These are phyloP conservation scores for Bigelowiella natans DNA, from an alignment of 78 protist genomes.

Conservation along the genomic window DNA sequence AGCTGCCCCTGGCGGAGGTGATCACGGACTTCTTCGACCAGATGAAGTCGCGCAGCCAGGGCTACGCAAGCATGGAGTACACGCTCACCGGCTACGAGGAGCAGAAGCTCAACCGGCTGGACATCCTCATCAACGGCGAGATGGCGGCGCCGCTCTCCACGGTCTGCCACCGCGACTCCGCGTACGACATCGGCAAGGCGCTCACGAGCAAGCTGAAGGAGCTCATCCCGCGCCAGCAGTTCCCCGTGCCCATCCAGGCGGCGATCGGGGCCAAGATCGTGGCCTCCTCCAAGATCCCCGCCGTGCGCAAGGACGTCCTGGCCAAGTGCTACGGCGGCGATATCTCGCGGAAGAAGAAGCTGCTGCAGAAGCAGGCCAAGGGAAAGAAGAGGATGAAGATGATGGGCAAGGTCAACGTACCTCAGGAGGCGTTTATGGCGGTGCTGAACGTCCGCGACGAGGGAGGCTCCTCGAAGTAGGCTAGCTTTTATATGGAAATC, in stretches of 20 bases:
- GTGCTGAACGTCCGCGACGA: conserved; percentile 16
- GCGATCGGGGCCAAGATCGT: conserved; percentile 23
- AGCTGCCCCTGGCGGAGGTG: conserved; percentile 39
- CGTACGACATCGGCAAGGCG: neutral
- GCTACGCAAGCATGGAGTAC: conserved; percentile 41
- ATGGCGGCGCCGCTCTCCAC: conserved; percentile 24
- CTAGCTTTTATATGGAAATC: too few species aligned
- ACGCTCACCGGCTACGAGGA: neutral
- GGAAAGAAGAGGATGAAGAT: conserved; percentile 46
- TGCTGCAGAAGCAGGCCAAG: conserved; percentile 35
- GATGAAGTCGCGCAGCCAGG: conserved; percentile 27
- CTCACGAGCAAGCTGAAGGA: conserved; percentile 18
- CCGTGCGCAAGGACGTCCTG: conserved; percentile 34
- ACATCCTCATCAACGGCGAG: conserved; percentile 28
- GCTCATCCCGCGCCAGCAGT: conserved; percentile 38
- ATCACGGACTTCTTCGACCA: conserved; percentile 43
- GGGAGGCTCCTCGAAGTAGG: neutral
- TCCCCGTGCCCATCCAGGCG: conserved; percentile 31
- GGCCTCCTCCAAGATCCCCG: conserved; percentile 7
- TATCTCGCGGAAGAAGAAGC: conserved; percentile 36
- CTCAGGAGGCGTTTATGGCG: conserved; percentile 48
- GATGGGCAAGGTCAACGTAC: conserved; percentile 40
- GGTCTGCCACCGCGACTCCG: conserved; percentile 23
- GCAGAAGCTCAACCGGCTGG: neutral
- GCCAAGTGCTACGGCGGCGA: conserved; percentile 49